Percentiles rank a stretch among this genome's conserved stretches.
phyloP scores from a whole-genome alignment of 768 basidiomycete genomes.

The Termitomyces sp. region DNA sequence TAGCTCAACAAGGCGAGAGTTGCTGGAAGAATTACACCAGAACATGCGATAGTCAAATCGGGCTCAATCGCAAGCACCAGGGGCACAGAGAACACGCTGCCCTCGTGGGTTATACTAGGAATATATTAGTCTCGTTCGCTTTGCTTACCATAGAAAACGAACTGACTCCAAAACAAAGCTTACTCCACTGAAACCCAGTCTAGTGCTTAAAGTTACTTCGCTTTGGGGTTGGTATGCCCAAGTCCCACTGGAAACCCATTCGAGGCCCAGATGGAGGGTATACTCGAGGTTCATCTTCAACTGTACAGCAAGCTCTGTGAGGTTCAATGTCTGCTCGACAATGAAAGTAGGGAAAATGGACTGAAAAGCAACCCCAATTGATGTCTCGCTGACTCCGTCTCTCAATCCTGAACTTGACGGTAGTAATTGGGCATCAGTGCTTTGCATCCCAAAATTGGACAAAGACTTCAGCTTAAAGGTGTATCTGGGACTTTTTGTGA shows the following conservation, averaged over 20 bases:
- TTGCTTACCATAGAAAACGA: conserved; percentile 3
- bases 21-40: conserved; percentile 55
- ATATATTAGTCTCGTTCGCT: conserved; percentile 4
- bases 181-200: conserved; percentile 46
- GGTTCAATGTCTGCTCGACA: conserved; percentile 49
- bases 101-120: conserved; percentile 51
- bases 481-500: conserved; percentile 34
- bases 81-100: conserved; percentile 58
- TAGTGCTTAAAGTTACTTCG: conserved; percentile 44
- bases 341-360: conserved; percentile 46
- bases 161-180: conserved; percentile 58
- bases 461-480: conserved; percentile 44
- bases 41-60: conserved; percentile 46
- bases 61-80: conserved; percentile 53
- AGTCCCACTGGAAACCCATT: conserved; percentile 41
- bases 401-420: conserved; percentile 55
- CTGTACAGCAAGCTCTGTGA: conserved; percentile 55
- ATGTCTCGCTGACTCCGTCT: conserved; percentile 44
- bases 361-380: conserved; percentile 47
- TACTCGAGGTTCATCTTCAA: conserved; percentile 49
- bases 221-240: conserved; percentile 45
- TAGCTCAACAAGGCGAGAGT: conserved; percentile 48
- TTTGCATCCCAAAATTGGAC: conserved; percentile 32
- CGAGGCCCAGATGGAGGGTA: conserved; percentile 41
- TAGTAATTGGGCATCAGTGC: conserved; percentile 22